Evolutionary conservation across 2,329 filamentous ascomycete species (phyloP).

Genomic region (Ophiostoma sp.): DNA sequence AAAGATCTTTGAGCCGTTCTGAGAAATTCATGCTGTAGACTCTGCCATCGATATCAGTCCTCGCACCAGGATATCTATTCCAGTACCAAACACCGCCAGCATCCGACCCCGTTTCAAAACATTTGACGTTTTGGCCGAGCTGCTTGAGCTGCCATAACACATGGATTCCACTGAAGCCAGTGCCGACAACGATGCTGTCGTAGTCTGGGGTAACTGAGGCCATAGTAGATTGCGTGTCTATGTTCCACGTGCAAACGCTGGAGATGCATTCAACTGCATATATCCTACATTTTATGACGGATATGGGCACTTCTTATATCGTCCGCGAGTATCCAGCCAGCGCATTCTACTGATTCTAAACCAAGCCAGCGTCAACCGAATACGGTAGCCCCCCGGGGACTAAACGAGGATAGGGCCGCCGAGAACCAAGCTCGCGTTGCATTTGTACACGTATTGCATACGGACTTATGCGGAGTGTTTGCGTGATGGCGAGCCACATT

Average conservation of each 20-base stretch:
- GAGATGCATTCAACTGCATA: not conserved
- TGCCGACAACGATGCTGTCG: constrained; percentile 62
- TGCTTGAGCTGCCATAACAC: constrained; percentile 57
- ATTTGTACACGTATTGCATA: constrained; percentile 12
- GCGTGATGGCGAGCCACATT: not conserved
- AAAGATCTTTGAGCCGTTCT: constrained; percentile 48
- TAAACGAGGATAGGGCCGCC: not conserved
- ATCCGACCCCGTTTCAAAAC: constrained; percentile 61
- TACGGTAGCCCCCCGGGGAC: not conserved
- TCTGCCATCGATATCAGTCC: constrained; percentile 70
- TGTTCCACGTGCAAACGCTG: too few relatives aligned
- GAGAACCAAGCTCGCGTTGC: not conserved
- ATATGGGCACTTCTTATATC: not conserved
- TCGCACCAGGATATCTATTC: constrained; percentile 69
- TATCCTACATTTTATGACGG: not conserved
- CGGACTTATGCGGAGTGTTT: not conserved
- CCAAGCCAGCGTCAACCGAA: not conserved
- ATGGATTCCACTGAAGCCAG: constrained; percentile 70
- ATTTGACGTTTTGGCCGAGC: constrained; percentile 53
- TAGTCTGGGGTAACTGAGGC: constrained; percentile 6
- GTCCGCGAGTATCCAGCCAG: not conserved
- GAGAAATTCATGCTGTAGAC: constrained; percentile 49
- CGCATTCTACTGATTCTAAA: not conserved
- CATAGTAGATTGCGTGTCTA: not conserved
- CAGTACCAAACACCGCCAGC: constrained; percentile 77